These are phyloP conservation scores for Leccinum glutinopallens DNA, from an alignment of 1,284 basidiomycete genomes.

Conservation along the genomic window DNA sequence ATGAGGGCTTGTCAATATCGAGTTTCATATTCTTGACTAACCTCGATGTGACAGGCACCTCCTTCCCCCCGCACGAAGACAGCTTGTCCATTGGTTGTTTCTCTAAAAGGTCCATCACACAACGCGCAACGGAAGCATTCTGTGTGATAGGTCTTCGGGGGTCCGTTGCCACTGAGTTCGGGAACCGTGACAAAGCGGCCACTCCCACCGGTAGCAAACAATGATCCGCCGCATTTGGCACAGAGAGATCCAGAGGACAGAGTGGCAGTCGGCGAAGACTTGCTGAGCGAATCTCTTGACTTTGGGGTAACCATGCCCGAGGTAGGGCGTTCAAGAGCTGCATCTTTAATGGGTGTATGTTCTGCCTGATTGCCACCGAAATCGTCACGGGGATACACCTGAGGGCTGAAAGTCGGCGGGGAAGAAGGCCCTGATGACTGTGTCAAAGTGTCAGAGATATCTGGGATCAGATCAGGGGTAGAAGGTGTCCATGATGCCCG, in stretches of 20 bases:
- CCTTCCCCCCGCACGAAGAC: constrained; percentile 64
- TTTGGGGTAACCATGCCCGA: constrained; percentile 29
- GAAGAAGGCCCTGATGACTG: constrained; percentile 60
- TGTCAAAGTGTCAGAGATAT: constrained; percentile 59
- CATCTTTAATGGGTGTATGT: constrained; percentile 8
- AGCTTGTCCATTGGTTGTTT: constrained; percentile 59
- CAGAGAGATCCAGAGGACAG: constrained; percentile 44
- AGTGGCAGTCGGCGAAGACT: constrained; percentile 29
- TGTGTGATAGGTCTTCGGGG: constrained; percentile 64
- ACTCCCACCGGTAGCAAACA: constrained; percentile 57
- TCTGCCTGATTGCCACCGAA: constrained; percentile 17
- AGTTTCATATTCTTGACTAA: constrained; percentile 37
- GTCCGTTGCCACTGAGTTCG: constrained; percentile 46
- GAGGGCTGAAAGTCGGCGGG: constrained; percentile 46
- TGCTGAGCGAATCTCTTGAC: constrained; percentile 25
- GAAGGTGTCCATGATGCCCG: constrained; percentile 41
- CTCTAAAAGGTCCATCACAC: constrained; percentile 65
- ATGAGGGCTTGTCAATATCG: constrained; percentile 7
- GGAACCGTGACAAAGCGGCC: constrained; percentile 71
- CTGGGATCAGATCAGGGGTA: constrained; percentile 63
- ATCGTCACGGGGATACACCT: constrained; percentile 17
- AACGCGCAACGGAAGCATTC: constrained; percentile 73
- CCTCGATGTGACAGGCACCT: constrained; percentile 74
- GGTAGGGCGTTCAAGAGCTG: constrained; percentile 12
- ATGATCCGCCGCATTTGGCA: constrained; percentile 55